Evolutionary conservation across 2,329 filamentous ascomycete genomes (phyloP).

Genomic region (Thelonectria olida): DNA sequence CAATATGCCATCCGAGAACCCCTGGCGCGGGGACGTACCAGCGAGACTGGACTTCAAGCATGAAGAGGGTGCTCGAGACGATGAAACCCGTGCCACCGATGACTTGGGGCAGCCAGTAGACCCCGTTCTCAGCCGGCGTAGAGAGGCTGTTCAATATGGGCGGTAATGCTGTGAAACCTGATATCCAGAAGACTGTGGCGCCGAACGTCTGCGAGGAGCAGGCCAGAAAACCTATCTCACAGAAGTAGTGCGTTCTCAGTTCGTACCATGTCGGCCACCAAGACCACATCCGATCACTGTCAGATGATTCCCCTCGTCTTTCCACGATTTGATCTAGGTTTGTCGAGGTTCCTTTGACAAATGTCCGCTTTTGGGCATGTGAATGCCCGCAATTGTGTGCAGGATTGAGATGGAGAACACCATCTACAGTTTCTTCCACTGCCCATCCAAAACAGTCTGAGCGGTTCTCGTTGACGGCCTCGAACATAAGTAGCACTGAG

Average conservation of each 20-base stretch:
- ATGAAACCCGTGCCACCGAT: slow-evolving; percentile 71
- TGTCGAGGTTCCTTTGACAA: slow-evolving; percentile 24
- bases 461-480: slow-evolving; percentile 74
- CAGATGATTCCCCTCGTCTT: too few species aligned
- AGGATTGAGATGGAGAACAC: slow-evolving; percentile 21
- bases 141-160: slow-evolving; percentile 57
- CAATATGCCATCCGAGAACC: slow-evolving; percentile 73
- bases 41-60: slow-evolving; percentile 70
- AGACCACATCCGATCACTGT: slow-evolving; percentile 60
- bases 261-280: slow-evolving; percentile 70
- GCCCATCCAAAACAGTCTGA: slow-evolving; percentile 76
- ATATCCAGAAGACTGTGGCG: slow-evolving; percentile 72
- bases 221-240: slow-evolving; percentile 66
- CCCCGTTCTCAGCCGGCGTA: slow-evolving; percentile 51
- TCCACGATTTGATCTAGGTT: background rate
- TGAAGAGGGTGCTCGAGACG: slow-evolving; percentile 66
- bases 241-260: slow-evolving; percentile 65
- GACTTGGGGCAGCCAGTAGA: slow-evolving; percentile 69
- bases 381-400: slow-evolving; percentile 38
- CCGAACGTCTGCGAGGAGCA: slow-evolving; percentile 64
- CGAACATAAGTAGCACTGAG: slow-evolving; percentile 69
- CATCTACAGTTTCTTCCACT: slow-evolving; percentile 52
- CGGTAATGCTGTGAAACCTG: slow-evolving; percentile 68
- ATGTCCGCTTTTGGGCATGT: slow-evolving; percentile 35
- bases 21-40: slow-evolving; percentile 68